Conservation (phyloP, 2,329 filamentous ascomycete genomes). For the Paecilomyces variotii region DNA sequence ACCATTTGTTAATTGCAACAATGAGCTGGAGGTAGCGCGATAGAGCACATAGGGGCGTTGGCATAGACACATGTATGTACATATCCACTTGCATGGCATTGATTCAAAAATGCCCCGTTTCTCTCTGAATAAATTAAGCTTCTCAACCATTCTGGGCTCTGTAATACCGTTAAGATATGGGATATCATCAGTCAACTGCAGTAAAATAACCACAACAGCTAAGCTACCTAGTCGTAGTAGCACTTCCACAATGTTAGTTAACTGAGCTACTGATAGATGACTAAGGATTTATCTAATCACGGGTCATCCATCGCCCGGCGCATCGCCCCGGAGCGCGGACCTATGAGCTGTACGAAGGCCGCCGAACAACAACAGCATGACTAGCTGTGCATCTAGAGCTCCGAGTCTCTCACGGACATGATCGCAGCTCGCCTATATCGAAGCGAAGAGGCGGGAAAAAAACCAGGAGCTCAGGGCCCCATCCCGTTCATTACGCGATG, state of each 20-base stretch:
- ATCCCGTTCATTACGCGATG: conserved; percentile 48
- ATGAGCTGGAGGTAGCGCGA: neutral
- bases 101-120: no score
- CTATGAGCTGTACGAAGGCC: neutral
- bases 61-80: neutral
- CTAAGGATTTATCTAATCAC: neutral
- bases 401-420: conserved; percentile 9
- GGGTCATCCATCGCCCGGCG: neutral
- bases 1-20: neutral
- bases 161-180: no score
- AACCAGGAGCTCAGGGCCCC: conserved; percentile 8
- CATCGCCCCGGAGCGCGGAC: neutral
- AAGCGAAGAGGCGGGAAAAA: conserved; percentile 11
- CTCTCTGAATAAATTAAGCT: no score
- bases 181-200: no score
- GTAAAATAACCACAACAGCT: no score
- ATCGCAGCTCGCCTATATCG: conserved; percentile 3
- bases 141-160: no score
- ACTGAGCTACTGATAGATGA: neutral
- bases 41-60: neutral
- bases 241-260: no score
- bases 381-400: conserved; percentile 2
- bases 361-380: conserved; percentile 8
- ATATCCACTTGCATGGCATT: neutral
- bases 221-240: no score